A percentile compares a stretch with the other conserved stretches of the same genome.
Conservation (phyloP, 345 rosid genomes). For the Brassica rapa region DNA sequence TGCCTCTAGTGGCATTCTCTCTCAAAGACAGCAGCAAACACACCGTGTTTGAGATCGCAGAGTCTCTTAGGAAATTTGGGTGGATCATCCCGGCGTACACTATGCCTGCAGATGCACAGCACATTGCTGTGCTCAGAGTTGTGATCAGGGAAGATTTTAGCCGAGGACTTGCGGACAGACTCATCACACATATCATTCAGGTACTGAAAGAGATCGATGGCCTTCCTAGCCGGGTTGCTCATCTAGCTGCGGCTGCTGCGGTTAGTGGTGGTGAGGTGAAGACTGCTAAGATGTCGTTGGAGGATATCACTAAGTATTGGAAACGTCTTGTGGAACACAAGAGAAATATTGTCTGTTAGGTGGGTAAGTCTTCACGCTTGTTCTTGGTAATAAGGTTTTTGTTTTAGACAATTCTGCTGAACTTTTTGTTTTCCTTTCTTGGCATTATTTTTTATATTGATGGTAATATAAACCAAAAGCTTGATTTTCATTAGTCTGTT, state of each 20-base stretch:
- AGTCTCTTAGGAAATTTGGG: conserved; percentile 56
- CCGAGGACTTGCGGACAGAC: conserved; percentile 61
- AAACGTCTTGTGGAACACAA: conserved; percentile 50
- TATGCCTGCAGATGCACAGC: conserved; percentile 76
- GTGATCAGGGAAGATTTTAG: conserved; percentile 74
- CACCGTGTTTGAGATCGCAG: conserved; percentile 68
- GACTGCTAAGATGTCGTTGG: conserved; percentile 46
- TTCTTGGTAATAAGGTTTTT: neutral
- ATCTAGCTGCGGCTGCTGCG: conserved; percentile 23
- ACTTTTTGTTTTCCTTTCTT: neutral
- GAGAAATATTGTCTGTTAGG: conserved; percentile 49
- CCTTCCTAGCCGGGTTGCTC: conserved; percentile 44
- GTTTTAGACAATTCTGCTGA: neutral
- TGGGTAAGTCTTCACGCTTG: neutral
- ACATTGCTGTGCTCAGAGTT: conserved; percentile 64
- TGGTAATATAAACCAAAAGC: neutral
- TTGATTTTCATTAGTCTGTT: too few relatives aligned
- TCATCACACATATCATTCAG: conserved; percentile 51
- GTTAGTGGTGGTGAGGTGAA: conserved; percentile 41
- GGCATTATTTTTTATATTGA: neutral
- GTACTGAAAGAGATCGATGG: conserved; percentile 63
- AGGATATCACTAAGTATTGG: conserved; percentile 62
- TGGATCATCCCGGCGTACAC: conserved; percentile 80
- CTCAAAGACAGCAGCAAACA: conserved; percentile 57
- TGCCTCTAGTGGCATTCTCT: conserved; percentile 74